A percentile compares a stretch with the other conserved stretches of the same genome.
Evolutionary conservation across 768 basidiomycete genomes (phyloP).

Genomic region (Boletus coccyginus): DNA sequence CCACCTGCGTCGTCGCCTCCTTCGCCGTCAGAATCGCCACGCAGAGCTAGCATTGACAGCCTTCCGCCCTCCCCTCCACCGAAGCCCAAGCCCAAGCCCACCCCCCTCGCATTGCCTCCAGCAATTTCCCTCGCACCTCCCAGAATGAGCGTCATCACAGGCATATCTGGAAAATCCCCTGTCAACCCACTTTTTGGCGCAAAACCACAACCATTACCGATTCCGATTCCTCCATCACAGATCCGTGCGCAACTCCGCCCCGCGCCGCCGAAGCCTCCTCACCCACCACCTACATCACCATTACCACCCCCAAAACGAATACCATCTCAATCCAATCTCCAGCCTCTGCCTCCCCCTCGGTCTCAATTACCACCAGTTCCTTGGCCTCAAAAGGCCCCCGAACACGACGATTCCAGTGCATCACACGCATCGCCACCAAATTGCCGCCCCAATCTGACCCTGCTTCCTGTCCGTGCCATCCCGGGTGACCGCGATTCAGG

Average conservation of each 20-base stretch:
- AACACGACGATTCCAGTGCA: not conserved
- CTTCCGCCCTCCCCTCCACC: slow-evolving; percentile 22
- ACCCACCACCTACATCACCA: slow-evolving; percentile 21
- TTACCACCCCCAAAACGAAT: slow-evolving; percentile 21
- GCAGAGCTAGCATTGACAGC: slow-evolving; percentile 11
- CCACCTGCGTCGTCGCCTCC: slow-evolving; percentile 1
- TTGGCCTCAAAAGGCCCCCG: slow-evolving; percentile 1
- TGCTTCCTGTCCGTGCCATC: slow-evolving; percentile 11
- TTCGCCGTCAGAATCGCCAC: slow-evolving; percentile 2
- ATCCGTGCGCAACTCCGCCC: slow-evolving; percentile 30
- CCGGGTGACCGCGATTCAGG: slow-evolving; percentile 29
- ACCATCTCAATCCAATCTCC: slow-evolving; percentile 14
- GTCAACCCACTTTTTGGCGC: slow-evolving; percentile 23
- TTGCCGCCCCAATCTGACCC: slow-evolving; percentile 14
- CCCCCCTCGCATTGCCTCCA: slow-evolving; percentile 8
- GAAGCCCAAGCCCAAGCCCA: slow-evolving; percentile 19
- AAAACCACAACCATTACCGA: slow-evolving; percentile 25
- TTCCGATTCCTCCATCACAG: slow-evolving; percentile 27
- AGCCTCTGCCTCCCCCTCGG: not conserved
- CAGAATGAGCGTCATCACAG: slow-evolving; percentile 18
- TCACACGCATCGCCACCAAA: not conserved
- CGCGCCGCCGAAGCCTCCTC: slow-evolving; percentile 20
- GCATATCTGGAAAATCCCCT: slow-evolving; percentile 22
- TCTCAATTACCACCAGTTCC: slow-evolving; percentile 11
- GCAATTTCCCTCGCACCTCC: slow-evolving; percentile 13